Evolutionary conservation across 805 yeast genomes (phyloP), one percentile per base, ranked within the genome.

Genomic region (Kuraishia hungarica): DNA sequence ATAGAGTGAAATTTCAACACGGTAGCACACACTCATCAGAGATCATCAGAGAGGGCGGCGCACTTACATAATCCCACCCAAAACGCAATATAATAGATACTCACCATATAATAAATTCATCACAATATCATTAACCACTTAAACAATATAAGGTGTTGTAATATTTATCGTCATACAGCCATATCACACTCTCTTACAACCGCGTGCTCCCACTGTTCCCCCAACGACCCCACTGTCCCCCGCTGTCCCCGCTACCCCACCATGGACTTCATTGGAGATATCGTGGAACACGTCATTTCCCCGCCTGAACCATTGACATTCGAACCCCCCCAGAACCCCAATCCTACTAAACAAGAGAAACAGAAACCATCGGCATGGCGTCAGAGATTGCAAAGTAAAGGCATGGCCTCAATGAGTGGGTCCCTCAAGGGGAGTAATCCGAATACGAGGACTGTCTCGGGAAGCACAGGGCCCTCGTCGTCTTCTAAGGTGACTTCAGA

Each of bases 251-350:
- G n/a, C n/a, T n/a, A n/a, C n/a, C n/a, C n/a, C n/a, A 21, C 28
- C 2, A 86, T 86, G 92, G 86, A 85, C 66, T 73, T 85, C 57
- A 68, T 87, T 26, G 87, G 89, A 10, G 93, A 87, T 59, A 86
- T 87, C 29, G 82, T 86, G 8, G 94, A 87, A 61, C 84, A 76
- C 56, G 82, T 82, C 52, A 68, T 70, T 0, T 64, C 60, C 7
- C 64, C 67, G 7, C 75, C 78, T 1, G 62, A 61, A n/a, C 65
- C 71, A 1, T 75, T 76, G 2, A 54, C 55, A 2, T 57, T 47
- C 58, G 62, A 1, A 65, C 69, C 6, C 60, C 61, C 1, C 59
- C 62, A 7, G 51, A 61, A 2, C 10, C 26, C 23, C 2, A 56
- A 26, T 50, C 26, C 23, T 1, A 56, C 39, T 50, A 51, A 47